Evolutionary conservation across 75 land plant species (phyloP).

Genomic region (Pseudotsuga menziesii): DNA sequence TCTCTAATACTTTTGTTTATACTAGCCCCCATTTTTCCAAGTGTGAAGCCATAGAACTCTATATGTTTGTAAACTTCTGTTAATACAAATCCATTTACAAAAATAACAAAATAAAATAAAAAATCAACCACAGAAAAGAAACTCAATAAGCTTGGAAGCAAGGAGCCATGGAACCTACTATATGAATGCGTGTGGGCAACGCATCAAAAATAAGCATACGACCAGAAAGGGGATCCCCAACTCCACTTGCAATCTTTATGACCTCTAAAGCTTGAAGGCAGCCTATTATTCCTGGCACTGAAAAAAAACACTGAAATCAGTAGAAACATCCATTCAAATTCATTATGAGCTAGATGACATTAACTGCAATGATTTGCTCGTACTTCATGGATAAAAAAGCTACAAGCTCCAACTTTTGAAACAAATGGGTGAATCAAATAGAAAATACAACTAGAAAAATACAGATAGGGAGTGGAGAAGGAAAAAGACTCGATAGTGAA

Average conservation of each 20-base stretch:
- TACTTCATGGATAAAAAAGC: neutral
- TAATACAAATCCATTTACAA: too few relatives aligned
- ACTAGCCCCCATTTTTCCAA: too few relatives aligned
- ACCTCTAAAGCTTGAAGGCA: constrained; percentile 95
- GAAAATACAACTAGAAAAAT: too few relatives aligned
- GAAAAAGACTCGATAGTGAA: neutral
- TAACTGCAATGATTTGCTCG: neutral
- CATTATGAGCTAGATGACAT: neutral
- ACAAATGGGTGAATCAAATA: neutral
- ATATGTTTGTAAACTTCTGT: too few relatives aligned
- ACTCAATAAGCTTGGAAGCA: neutral
- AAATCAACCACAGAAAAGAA: neutral
- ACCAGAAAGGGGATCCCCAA: constrained; percentile 89
- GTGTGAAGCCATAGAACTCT: too few relatives aligned
- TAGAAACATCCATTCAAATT: neutral
- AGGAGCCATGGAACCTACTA: constrained; percentile 34
- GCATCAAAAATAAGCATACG: constrained; percentile 95
- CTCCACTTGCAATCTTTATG: constrained; percentile 81
- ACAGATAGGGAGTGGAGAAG: too few relatives aligned
- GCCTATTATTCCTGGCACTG: constrained; percentile 97
- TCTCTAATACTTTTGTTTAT: too few relatives aligned
- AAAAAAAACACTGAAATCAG: neutral
- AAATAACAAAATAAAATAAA: too few relatives aligned
- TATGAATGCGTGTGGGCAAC: constrained; percentile 58
- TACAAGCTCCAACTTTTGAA: neutral